These are phyloP conservation scores for Wickerhamiella lipophila DNA, from an alignment of 805 yeast species.

Conservation along the genomic window DNA sequence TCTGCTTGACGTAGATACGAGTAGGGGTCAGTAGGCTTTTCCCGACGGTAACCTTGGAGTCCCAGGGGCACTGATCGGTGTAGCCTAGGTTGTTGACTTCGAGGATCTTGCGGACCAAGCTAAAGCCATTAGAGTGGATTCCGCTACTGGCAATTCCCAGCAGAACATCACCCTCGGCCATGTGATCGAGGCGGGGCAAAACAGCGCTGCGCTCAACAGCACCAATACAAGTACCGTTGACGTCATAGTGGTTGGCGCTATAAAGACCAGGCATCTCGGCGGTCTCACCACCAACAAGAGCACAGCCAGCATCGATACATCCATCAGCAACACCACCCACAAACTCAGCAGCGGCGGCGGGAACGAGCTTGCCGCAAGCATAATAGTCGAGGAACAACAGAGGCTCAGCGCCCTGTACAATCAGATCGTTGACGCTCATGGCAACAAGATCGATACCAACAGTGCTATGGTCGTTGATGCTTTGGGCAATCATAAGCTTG, in stretches of 20 bases:
- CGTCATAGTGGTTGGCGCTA: constrained; percentile 88
- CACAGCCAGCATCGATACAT: constrained; percentile 90
- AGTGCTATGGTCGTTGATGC: constrained; percentile 78
- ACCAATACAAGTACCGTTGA: constrained; percentile 97
- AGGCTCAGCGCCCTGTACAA: constrained; percentile 99
- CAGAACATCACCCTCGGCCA: constrained; percentile 69
- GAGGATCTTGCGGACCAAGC: constrained; percentile 83
- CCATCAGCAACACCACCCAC: constrained; percentile 96
- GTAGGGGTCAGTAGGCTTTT: constrained; percentile 83
- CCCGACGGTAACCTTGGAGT: constrained; percentile 55
- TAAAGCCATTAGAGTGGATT: constrained; percentile 92
- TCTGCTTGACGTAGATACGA: constrained; percentile 83
- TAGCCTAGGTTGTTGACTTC: constrained; percentile 63
- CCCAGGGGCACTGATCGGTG: constrained; percentile 79
- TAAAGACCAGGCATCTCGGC: constrained; percentile 99
- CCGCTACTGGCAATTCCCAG: constrained; percentile 87
- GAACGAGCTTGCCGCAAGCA: constrained; percentile 86
- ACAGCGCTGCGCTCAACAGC: constrained; percentile 70
- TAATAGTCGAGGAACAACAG: constrained; percentile 88
- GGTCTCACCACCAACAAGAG: constrained; percentile 97
- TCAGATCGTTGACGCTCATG: constrained; percentile 95
- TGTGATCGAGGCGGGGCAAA: constrained; percentile 54
- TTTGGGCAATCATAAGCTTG: constrained; percentile 87
- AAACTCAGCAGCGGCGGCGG: constrained; percentile 70
- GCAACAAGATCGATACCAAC: constrained; percentile 98